These are phyloP conservation scores for Oryza meyeriana DNA, from an alignment of 176 grass and related monocot species.

Conservation along the genomic window DNA sequence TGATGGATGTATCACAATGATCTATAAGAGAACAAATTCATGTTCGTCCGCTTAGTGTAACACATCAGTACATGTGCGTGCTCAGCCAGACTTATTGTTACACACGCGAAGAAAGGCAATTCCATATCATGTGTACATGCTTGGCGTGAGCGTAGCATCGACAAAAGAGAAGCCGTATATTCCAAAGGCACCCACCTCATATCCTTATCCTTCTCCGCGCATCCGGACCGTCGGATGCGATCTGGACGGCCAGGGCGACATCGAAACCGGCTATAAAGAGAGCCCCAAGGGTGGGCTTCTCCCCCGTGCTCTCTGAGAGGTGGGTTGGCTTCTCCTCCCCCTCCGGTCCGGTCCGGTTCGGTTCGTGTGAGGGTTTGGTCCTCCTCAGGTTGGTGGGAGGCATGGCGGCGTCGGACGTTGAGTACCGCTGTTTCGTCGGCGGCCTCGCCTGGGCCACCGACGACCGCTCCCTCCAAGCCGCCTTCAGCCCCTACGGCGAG, in stretches of 20 bases:
- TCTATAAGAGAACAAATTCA: neutral
- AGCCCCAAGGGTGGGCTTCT: accelerated
- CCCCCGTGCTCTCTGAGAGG: constrained; percentile 65
- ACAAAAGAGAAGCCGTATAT: constrained; percentile 5
- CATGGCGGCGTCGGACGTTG: constrained; percentile 66
- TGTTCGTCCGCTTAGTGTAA: too few relatives aligned
- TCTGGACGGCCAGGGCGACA: neutral
- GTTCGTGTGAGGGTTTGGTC: constrained; percentile 8
- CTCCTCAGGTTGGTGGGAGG: neutral
- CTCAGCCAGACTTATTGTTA: too few relatives aligned
- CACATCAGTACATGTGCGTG: too few relatives aligned
- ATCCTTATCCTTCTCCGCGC: neutral
- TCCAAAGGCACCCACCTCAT: neutral
- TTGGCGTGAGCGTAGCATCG: neutral
- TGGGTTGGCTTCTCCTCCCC: constrained; percentile 91
- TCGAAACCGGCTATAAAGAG: constrained; percentile 35
- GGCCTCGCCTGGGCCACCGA: constrained; percentile 93
- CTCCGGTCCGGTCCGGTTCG: constrained; percentile 35
- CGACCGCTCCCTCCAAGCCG: constrained; percentile 62
- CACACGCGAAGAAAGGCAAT: too few relatives aligned
- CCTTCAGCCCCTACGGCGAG: constrained; percentile 76
- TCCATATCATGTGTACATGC: neutral
- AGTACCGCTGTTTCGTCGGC: constrained; percentile 94
- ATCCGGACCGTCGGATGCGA: constrained; percentile 7
- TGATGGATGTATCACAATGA: neutral